Conservation (phyloP, 805 yeast species). For the Candida alai region DNA sequence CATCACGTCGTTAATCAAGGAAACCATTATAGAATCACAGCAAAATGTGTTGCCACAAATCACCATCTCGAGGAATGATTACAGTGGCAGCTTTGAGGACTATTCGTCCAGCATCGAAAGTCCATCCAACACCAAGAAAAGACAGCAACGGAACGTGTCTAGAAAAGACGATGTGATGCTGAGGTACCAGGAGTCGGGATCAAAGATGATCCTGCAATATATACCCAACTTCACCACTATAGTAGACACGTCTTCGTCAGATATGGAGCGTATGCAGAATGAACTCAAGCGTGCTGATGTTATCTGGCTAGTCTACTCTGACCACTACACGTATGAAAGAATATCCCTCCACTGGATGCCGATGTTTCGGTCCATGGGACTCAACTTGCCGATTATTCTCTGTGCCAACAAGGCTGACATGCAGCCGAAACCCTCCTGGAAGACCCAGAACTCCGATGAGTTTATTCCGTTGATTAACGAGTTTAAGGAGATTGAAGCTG, state of each 20-base stretch:
- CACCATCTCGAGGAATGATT: slow-evolving; percentile 64
- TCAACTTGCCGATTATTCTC: slow-evolving; percentile 87
- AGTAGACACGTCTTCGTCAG: slow-evolving; percentile 76
- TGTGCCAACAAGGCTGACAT: slow-evolving; percentile 78
- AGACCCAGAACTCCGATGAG: slow-evolving; percentile 58
- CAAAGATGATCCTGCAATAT: slow-evolving; percentile 22
- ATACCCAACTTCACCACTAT: slow-evolving; percentile 56
- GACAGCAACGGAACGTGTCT: background rate
- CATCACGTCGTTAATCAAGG: slow-evolving; percentile 78
- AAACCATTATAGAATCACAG: slow-evolving; percentile 58
- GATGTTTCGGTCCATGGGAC: slow-evolving; percentile 86
- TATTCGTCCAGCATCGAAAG: slow-evolving; percentile 11
- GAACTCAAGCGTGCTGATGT: slow-evolving; percentile 86
- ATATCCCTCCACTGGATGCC: slow-evolving; percentile 94
- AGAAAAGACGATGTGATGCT: background rate
- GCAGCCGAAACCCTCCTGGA: slow-evolving; percentile 41
- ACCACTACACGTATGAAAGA: slow-evolving; percentile 91
- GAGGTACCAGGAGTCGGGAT: slow-evolving; percentile 2
- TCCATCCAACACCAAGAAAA: background rate
- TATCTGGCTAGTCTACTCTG: slow-evolving; percentile 91
- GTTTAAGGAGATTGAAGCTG: slow-evolving; percentile 90
- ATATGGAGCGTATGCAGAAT: slow-evolving; percentile 53
- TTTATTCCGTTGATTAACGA: slow-evolving; percentile 82
- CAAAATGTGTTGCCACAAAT: slow-evolving; percentile 75
- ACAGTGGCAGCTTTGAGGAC: slow-evolving; percentile 42